Base-by-base conservation (phyloP, 2,329 filamentous ascomycete species). In the Mycosphaerelloides madeirae region DNA sequence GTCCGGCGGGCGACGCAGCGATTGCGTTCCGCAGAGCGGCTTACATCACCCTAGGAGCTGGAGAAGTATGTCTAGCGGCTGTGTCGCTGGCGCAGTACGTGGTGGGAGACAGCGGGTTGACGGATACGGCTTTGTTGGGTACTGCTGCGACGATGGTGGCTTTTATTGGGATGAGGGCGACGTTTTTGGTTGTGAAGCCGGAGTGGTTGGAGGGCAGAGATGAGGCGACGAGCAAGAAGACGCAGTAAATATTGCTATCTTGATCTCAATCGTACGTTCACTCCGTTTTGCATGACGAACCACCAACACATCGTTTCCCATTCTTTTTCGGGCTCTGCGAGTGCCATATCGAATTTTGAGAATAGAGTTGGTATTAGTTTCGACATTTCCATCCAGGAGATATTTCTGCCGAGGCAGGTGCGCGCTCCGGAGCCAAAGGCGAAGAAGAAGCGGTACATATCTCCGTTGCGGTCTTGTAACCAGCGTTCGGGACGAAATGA, bases 391-490 rank as follows among this genome's bases (percentile, higher is more conserved):
- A 61, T 36, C 28, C 54, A 45, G 2, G 52, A 52, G 32, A 64
- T 59, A 31, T 64, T 56, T 31, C 52, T 48, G 0, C 66, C 66
- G 11, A 64, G 63, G 42, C 66, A 68, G 3, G 57, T 63, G 12
- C 65, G 47, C 2, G 60, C 59, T 1, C 66, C 66, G 1, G 56
- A 57, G 2, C 66, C 66, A 43, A 69, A 68, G 20, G 46, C 41
- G 41, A 53, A 45, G 15, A 48, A 55, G 19, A 44, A 45, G 31
- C 46, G 57, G 32, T 62, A 59, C 13, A 62, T 64, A 7, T 59
- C 42, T 11, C 29, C 22, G 37, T 52, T 31, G 52, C 53, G 37
- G 53, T 43, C 46, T 18, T 58, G 52, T 11, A 57, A 38, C 56
- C 56, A 58, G 9, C 56, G 37, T 33, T 58, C 53, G 3, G 56